A percentile compares a stretch with the other conserved stretches of the same genome.
Evolutionary conservation across 352 stramenopile species (phyloP).

Genomic region (Pythium aristosporum): DNA sequence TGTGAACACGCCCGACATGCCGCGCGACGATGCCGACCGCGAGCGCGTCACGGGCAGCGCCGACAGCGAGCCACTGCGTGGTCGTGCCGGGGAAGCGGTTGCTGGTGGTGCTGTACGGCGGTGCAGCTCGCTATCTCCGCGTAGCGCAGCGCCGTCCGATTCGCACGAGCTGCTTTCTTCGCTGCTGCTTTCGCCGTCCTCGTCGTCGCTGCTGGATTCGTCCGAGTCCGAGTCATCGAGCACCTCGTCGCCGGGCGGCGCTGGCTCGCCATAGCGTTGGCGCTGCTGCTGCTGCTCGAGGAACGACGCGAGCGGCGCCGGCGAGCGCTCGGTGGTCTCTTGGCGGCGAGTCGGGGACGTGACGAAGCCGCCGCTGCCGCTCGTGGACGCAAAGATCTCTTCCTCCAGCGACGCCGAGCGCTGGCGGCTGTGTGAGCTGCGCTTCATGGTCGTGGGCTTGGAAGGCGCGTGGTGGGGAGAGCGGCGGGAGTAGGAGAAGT

Average conservation of each 20-base stretch:
- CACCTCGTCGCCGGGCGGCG: constrained; percentile 12
- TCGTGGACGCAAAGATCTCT: constrained; percentile 18
- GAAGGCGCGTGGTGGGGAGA: background rate
- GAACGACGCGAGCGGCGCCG: constrained; percentile 8
- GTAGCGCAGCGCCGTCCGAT: background rate
- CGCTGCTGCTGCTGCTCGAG: constrained; percentile 11
- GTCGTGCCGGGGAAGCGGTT: background rate
- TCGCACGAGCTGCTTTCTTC: constrained; percentile 27
- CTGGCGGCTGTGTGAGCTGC: constrained; percentile 4
- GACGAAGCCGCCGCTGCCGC: constrained; percentile 18
- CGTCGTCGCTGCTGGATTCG: constrained; percentile 12
- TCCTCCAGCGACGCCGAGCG: constrained; percentile 22
- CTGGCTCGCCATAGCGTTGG: constrained; percentile 20
- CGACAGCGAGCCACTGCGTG: constrained; percentile 7
- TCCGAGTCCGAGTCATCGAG: constrained; percentile 12
- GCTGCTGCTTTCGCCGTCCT: constrained; percentile 14
- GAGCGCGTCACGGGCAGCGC: constrained; percentile 4
- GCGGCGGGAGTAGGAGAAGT: background rate
- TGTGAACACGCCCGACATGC: constrained; percentile 31
- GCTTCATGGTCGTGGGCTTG: background rate
- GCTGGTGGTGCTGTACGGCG: background rate
- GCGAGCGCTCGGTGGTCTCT: background rate
- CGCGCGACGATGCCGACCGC: constrained; percentile 9
- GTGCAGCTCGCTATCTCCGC: constrained; percentile 8
- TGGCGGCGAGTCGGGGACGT: constrained; percentile 6